phyloP scores from a whole-genome alignment of 495 filamentous ascomycete genomes.

The Trichoderma gamsii region DNA sequence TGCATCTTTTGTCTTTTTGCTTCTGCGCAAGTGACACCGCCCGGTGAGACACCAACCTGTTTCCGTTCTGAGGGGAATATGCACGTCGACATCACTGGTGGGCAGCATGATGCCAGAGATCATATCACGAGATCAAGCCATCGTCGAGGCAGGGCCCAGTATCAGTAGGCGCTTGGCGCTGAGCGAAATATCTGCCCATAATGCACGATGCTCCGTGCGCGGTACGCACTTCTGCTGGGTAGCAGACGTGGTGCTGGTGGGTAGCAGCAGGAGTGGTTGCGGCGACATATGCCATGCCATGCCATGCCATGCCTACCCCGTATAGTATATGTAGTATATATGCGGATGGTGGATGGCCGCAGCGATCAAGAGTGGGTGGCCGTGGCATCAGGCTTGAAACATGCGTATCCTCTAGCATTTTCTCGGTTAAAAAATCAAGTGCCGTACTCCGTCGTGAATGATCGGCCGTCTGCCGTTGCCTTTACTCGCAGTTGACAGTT shows the following conservation, averaged over 20 bases:
- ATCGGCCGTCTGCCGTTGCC: background rate
- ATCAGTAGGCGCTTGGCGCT: conserved; percentile 13
- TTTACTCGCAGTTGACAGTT: background rate
- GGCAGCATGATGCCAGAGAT: background rate
- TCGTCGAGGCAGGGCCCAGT: conserved; percentile 8
- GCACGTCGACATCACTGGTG: conserved; percentile 10
- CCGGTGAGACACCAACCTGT: background rate
- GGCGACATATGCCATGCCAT: background rate
- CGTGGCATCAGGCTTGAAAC: background rate
- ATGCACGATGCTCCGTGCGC: background rate
- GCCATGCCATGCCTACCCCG: background rate
- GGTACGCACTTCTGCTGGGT: background rate
- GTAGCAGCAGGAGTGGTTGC: background rate
- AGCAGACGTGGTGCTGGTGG: background rate
- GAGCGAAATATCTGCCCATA: conserved; percentile 7
- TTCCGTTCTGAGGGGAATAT: background rate
- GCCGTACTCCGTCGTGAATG: background rate
- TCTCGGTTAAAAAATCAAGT: background rate
- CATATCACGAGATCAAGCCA: conserved; percentile 10
- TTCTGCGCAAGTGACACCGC: background rate
- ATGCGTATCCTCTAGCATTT: background rate
- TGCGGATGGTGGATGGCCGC: background rate
- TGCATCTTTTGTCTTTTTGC: background rate
- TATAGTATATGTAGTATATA: background rate
- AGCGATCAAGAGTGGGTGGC: background rate